phyloP scores from a whole-genome alignment of 305 asterid species.

The Fraxinus latifolia region DNA sequence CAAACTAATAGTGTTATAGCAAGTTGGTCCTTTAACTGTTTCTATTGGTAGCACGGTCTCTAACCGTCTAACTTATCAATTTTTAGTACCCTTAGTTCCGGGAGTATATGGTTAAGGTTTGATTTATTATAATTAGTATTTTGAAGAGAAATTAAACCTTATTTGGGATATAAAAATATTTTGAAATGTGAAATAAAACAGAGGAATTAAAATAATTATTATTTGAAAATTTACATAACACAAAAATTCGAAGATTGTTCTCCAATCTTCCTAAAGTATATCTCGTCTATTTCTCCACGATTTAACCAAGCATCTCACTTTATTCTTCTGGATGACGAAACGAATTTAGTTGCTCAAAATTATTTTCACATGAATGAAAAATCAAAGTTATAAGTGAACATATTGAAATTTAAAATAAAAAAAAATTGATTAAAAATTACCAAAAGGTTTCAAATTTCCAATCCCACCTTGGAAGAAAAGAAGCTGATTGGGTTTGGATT shows the following conservation, averaged over 20 bases:
- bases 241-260: background rate
- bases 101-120: background rate
- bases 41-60: background rate
- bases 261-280: background rate
- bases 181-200: background rate
- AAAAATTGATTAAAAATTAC: no score
- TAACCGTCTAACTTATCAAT: background rate
- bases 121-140: background rate
- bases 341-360: background rate
- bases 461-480: background rate
- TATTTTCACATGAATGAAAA: background rate
- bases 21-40: background rate
- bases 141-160: background rate
- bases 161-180: background rate
- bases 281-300: background rate
- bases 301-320: background rate
- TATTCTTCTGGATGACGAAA: background rate
- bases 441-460: background rate
- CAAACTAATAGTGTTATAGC: background rate
- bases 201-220: background rate
- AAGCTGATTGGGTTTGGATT: background rate
- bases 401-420: background rate
- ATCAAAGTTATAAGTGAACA: no score
- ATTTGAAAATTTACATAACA: background rate
- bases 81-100: background rate